phyloP scores from a whole-genome alignment of 2,329 filamentous ascomycete genomes.

The Fusarium paranaense region DNA sequence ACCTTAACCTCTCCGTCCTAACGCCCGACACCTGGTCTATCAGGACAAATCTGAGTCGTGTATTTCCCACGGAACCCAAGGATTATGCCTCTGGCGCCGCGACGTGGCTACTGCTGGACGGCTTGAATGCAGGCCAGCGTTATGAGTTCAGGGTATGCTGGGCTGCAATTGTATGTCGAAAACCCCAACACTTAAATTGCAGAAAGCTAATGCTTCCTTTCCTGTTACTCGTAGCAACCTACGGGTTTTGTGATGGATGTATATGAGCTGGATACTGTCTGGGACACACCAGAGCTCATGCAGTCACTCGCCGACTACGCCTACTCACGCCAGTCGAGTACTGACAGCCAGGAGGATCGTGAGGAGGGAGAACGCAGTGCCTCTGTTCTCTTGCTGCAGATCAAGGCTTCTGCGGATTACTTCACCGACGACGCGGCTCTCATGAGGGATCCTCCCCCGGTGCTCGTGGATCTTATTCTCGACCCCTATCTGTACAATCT shows the following conservation, averaged over 20 bases:
- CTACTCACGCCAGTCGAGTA: conserved; percentile 56
- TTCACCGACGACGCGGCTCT: conserved; percentile 79
- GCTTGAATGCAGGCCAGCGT: conserved; percentile 75
- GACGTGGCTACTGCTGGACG: conserved; percentile 83
- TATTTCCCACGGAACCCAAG: conserved; percentile 69
- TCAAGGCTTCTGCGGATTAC: conserved; percentile 85
- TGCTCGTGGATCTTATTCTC: conserved; percentile 84
- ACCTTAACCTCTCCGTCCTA: conserved; percentile 74
- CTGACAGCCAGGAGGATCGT: conserved; percentile 21
- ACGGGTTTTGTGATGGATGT: conserved; percentile 80
- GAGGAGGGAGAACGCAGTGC: conserved; percentile 38
- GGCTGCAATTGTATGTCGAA: conserved; percentile 82
- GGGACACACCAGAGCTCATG: conserved; percentile 71
- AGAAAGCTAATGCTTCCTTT: conserved; percentile 7
- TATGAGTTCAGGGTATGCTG: conserved; percentile 96
- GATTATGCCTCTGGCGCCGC: conserved; percentile 65
- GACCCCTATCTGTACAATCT: conserved; percentile 87
- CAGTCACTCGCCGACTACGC: conserved; percentile 74
- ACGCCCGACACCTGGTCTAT: conserved; percentile 67
- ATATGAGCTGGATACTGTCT: conserved; percentile 70
- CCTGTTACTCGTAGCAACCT: conserved; percentile 75
- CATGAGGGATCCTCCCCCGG: conserved; percentile 80
- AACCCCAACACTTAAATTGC: background rate
- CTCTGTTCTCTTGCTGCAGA: conserved; percentile 77
- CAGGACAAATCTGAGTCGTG: conserved; percentile 73